A percentile compares a stretch with the other conserved stretches of the same genome.
Conservation (phyloP, 2,329 filamentous ascomycete genomes). For the Pseudocercospora fuligena region DNA sequence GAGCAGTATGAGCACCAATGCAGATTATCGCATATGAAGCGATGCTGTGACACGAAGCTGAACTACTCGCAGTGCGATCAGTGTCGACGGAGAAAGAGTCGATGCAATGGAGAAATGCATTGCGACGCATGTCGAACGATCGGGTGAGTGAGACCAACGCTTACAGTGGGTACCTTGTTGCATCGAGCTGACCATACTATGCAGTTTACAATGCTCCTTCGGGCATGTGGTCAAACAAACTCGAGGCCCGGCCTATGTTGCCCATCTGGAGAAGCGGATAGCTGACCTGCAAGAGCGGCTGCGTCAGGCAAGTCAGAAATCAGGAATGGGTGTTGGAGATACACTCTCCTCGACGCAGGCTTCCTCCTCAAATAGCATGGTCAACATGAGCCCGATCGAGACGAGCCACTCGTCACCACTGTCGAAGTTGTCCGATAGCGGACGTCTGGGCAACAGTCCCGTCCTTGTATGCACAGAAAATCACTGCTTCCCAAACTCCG, state of each 20-base stretch:
- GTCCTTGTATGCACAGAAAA: no score
- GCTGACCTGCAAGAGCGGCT: constrained; percentile 25
- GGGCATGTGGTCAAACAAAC: constrained; percentile 29
- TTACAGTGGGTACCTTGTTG: background rate
- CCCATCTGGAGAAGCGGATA: constrained; percentile 29
- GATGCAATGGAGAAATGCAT: constrained; percentile 26
- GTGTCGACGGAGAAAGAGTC: constrained; percentile 28
- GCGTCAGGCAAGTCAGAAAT: background rate
- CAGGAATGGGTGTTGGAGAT: constrained; percentile 1
- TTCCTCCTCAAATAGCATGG: background rate
- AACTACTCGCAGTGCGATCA: constrained; percentile 22
- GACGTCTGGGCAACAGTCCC: background rate
- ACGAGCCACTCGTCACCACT: background rate
- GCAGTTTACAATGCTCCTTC: constrained; percentile 30
- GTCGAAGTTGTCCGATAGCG: background rate
- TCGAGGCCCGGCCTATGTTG: constrained; percentile 29
- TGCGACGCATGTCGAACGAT: constrained; percentile 26
- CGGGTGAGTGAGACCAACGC: constrained; percentile 20
- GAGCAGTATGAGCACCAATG: constrained; percentile 24
- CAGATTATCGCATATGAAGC: background rate
- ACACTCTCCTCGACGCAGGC: background rate
- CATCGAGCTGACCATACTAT: background rate
- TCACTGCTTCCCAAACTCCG: background rate
- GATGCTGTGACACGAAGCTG: background rate
- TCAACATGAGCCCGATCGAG: background rate